Percentiles rank a stretch among this genome's conserved stretches.
phyloP scores from a whole-genome alignment of 345 rosid species.

The Euphorbia tirucalli region DNA sequence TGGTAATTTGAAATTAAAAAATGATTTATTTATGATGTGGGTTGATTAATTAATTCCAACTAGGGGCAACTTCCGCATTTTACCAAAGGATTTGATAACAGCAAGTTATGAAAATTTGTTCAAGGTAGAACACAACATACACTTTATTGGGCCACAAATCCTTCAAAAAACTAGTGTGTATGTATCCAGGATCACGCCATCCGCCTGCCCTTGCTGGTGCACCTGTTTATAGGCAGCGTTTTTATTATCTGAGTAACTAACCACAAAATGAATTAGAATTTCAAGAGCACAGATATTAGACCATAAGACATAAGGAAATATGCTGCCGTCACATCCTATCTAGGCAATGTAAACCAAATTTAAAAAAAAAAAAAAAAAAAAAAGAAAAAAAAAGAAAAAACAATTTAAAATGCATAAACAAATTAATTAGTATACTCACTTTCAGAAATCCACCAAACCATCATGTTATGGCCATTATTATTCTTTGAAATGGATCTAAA shows the following conservation, averaged over 20 bases:
- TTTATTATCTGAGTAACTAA: background rate
- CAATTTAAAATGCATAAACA: slow-evolving; percentile 11
- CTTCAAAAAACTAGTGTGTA: slow-evolving; percentile 67
- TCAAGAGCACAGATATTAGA: background rate
- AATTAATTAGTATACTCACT: background rate
- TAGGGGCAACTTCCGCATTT: background rate
- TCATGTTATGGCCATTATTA: background rate
- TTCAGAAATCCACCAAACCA: background rate
- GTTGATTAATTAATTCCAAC: background rate
- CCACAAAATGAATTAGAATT: background rate
- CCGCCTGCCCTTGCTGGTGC: slow-evolving; percentile 71
- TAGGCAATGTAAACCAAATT: background rate
- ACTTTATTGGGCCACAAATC: slow-evolving; percentile 59
- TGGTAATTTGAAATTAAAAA: background rate
- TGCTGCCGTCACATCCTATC: background rate
- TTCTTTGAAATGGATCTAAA: background rate
- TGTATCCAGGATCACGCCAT: slow-evolving; percentile 82
- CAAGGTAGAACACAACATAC: slow-evolving; percentile 31
- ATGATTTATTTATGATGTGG: background rate
- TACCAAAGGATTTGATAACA: background rate
- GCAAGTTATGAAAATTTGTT: background rate
- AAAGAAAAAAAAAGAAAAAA: no score
- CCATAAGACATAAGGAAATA: background rate
- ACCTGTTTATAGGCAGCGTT: slow-evolving; percentile 24
- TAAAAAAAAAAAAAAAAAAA: no score